Base-by-base conservation (phyloP, 2,329 filamentous ascomycete genomes). In the Trichoderma citrinoviride region DNA sequence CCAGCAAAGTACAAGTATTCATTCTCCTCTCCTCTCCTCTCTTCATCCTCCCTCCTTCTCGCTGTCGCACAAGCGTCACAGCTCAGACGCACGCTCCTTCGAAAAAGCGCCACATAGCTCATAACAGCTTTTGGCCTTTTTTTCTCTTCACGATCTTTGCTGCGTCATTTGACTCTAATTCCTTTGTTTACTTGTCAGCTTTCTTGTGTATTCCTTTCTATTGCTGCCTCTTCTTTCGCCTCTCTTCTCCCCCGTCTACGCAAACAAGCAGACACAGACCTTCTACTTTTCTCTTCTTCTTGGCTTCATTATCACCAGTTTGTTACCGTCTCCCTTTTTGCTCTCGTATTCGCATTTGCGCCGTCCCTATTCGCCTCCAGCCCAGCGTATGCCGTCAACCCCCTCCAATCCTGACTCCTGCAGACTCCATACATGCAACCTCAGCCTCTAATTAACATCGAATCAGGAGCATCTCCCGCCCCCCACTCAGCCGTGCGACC, bases 401-500 rank as follows among this genome's bases (percentile, higher is more conserved):
- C 58, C 58, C 57, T 52, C 46, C 47, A 27, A 56, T 37, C 33
- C 33, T 14, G 33, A 37, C 33, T 37, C 33, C 33, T 37, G 33
- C 33, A 37, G 33, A 37, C 7, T 40, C 43, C 21, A 63, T 25
- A 29, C 21, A 63, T 49, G 50, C 56, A 54, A 56, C 57, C 43
- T 46, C 49, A 52, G 47, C 33, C 10, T 37, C 33, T 12, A 52
- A 52, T 46, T 56, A 27, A 62, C 58, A 50, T 57, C 49, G 40
- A 63, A 49, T 64, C 61, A 65, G 61, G 19, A 72, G 70, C 68
- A 68, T 69, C 62, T 58, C 68, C 67, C 70, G 71, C 68, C 70
- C 73, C 61, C 68, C 66, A 63, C 67, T 68, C 66, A 66, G 68
- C 69, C 73, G 73, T 69, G 71, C 73, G 44, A 65, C 69, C 61